A percentile compares a stretch with the other conserved stretches of the same genome.
Evolutionary conservation across 805 yeast species (phyloP).

Genomic region (Pichia cabralensis): DNA sequence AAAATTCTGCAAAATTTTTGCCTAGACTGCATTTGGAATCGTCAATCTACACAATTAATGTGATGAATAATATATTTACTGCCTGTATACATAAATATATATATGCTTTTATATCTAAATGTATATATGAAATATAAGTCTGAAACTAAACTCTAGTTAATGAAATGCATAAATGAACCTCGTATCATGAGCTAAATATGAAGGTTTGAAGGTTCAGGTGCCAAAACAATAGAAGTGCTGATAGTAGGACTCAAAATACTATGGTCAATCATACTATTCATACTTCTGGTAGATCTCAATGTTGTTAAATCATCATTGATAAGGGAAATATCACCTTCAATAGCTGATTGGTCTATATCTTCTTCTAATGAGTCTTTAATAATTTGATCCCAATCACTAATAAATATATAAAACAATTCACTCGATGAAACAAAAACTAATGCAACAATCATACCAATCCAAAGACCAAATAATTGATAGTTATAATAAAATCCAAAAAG

Average conservation of each 20-base stretch:
- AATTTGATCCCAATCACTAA: slow-evolving; percentile 24
- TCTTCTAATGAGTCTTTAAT: slow-evolving; percentile 23
- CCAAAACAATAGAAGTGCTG: not conserved
- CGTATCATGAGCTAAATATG: too few species aligned
- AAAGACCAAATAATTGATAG: slow-evolving; percentile 47
- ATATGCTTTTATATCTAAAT: too few species aligned
- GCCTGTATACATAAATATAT: too few species aligned
- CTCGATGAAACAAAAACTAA: slow-evolving; percentile 37
- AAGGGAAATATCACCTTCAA: not conserved
- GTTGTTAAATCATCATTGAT: slow-evolving; percentile 4
- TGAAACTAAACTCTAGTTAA: too few species aligned
- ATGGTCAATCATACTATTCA: slow-evolving; percentile 19
- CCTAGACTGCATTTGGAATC: too few species aligned
- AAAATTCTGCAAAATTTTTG: too few species aligned
- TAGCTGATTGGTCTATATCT: slow-evolving; percentile 11
- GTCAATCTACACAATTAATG: too few species aligned
- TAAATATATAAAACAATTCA: slow-evolving; percentile 27
- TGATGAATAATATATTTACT: too few species aligned
- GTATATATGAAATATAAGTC: too few species aligned
- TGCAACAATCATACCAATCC: slow-evolving; percentile 53
- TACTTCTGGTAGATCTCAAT: slow-evolving; percentile 12
- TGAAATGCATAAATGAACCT: too few species aligned
- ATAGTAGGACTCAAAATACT: slow-evolving; percentile 19
- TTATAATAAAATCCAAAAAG: slow-evolving; percentile 41
- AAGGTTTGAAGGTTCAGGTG: not conserved